Percentiles rank a stretch among this genome's conserved stretches.
These are phyloP conservation scores for Penicillium angulare DNA, from an alignment of 495 filamentous ascomycete species.

Conservation along the genomic window DNA sequence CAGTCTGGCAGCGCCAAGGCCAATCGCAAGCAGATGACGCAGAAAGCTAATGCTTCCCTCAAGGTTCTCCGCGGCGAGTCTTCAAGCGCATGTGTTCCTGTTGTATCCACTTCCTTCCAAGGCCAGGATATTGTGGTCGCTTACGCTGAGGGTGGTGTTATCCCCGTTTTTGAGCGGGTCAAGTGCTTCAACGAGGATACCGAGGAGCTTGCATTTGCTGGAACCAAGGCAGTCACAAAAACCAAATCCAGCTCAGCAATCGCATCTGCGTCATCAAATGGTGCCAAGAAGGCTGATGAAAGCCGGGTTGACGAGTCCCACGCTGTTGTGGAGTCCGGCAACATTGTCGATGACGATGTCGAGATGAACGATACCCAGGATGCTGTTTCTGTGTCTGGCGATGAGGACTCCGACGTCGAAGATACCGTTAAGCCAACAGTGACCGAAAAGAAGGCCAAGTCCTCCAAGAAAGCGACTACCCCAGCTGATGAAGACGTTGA, in stretches of 20 bases:
- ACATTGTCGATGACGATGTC: slow-evolving; percentile 40
- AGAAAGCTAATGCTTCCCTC: slow-evolving; percentile 49
- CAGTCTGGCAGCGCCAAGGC: slow-evolving; percentile 41
- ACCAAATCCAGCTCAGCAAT: slow-evolving; percentile 45
- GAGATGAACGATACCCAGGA: slow-evolving; percentile 52
- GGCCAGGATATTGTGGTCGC: slow-evolving; percentile 48
- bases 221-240: slow-evolving; percentile 44
- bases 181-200: slow-evolving; percentile 50
- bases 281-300: slow-evolving; percentile 58
- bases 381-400: slow-evolving; percentile 33
- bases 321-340: slow-evolving; percentile 58
- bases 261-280: slow-evolving; percentile 50
- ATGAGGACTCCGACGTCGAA: slow-evolving; percentile 45
- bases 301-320: slow-evolving; percentile 71
- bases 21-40: slow-evolving; percentile 48
- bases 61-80: slow-evolving; percentile 50
- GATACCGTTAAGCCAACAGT: slow-evolving; percentile 32
- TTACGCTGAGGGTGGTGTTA: slow-evolving; percentile 56
- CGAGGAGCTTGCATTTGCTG: slow-evolving; percentile 46
- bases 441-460: slow-evolving; percentile 32
- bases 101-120: slow-evolving; percentile 49
- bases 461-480: slow-evolving; percentile 25
- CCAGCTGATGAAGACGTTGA: slow-evolving; percentile 43
- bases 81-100: slow-evolving; percentile 37
- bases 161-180: slow-evolving; percentile 54